Evolutionary conservation across 2,329 filamentous ascomycete species (phyloP), one percentile per base, ranked within the genome.

Genomic region (Gnomoniopsis smithogilvyi): DNA sequence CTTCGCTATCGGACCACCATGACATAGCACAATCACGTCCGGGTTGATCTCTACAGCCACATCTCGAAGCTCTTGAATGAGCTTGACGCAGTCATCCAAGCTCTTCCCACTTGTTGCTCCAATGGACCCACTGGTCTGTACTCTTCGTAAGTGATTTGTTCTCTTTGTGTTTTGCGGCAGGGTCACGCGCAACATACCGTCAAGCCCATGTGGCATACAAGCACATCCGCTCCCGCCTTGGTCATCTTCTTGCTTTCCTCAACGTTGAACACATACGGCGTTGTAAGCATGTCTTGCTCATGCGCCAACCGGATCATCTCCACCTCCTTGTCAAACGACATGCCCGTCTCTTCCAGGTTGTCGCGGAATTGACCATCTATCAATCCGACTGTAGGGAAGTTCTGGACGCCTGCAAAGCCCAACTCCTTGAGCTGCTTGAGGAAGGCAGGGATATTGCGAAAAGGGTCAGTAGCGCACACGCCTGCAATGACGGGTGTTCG

Each of bases 301-400:
- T 78, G 80, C 1, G 88, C 88, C n/a, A 77, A 66, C 11, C 76
- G 76, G 49, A 91, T 80, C 79, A 90, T 84, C 53, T 86, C 84
- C 2, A 91, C 87, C 67, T 91, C 88, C 8, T 79, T 73, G 17
- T 79, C 80, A 66, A 85, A 91, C 1, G 83, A 82, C 86, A 91
- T 91, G 10, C 84, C 87, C 1, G 87, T 90, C 69, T 90, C 87
- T 67, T 91, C 88, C 1, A 91, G 77, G 64, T 87, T 86, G 22
- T 78, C 77, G 14, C 88, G 79, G 68, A 91, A 90, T 14, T 78
- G 78, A 1, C 86, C 87, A 69, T 91, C 88, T 38, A 90, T 86
- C 22, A 91, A 73, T 0, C 88, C 88, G 1, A 90, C 87, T 0
- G 88, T 90, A 1, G 88, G 88, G 68, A 91, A 91, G 66, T 91